Evolutionary conservation across 139 green algal genomes (phyloP), one percentile per base, ranked within the genome.

Genomic region (Astrephomene gubernaculifera): DNA sequence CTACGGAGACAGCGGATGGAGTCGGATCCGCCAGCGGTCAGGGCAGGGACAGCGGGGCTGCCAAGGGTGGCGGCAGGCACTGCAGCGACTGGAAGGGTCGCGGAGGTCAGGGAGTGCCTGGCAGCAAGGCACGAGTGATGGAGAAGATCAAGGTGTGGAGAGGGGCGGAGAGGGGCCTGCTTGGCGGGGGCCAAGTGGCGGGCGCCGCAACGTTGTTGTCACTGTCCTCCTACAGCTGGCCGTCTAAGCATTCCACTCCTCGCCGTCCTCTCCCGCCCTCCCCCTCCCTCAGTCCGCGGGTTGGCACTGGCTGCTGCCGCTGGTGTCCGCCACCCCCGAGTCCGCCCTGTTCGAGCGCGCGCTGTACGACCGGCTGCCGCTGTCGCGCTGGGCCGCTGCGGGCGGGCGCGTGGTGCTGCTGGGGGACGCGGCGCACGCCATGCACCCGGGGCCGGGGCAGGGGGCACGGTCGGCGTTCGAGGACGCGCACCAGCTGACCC

Each of bases 281-380:
- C 6, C 21, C 68, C 1, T 17, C 38, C 39, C 39, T 10, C 38
- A 83, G 76, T 39, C 27, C 12, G 76, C n/a, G 8, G 71, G 70
- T 29, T 60, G 72, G 33, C 33, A 83, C 19, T 63, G 41, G 60
- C 17, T 12, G 29, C 14, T 83, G 41, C 76, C 76, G 17, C 4
- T 83, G 17, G 60, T 92, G 35, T 78, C 87, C 33, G 89, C 87
- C 44, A 91, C 86, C 1, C 67, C 83, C 44, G 90, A 93, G 73
- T 29, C 71, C 35, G n/a, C 67, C 67, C 88, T 93, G 31, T 93
- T 92, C 73, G 90, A 93, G 86, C 86, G 90, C 0, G 88, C 88
- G 61, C 85, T 90, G 72, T 85, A 87, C 73, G 90, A 92, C 79
- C 72, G 86, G 27, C 29, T 86, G 41, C 90, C 88, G 4, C 63